Evolutionary conservation across 106 monocot species (phyloP).

Genomic region (Chionographis japonica): DNA sequence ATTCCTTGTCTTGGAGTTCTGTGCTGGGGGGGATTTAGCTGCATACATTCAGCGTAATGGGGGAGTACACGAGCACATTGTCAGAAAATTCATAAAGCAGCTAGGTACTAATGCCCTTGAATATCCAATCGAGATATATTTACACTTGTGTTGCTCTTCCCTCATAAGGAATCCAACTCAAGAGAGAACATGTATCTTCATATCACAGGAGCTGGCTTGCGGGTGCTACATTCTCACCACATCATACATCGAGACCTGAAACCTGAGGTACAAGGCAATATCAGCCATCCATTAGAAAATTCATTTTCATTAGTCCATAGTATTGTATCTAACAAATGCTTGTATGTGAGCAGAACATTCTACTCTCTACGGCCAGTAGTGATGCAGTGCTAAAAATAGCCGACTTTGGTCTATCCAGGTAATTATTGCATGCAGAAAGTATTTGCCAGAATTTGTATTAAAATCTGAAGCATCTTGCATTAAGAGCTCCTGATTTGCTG

Average conservation of each 20-base stretch:
- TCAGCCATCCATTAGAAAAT: not conserved
- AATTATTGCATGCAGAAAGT: not conserved
- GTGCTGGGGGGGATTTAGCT: constrained; percentile 50
- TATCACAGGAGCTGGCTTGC: constrained; percentile 48
- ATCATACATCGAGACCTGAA: constrained; percentile 63
- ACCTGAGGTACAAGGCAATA: constrained; percentile 33
- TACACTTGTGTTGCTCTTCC: not conserved
- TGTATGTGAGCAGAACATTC: constrained; percentile 34
- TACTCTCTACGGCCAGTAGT: constrained; percentile 35
- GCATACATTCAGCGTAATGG: constrained; percentile 29
- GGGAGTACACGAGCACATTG: constrained; percentile 32
- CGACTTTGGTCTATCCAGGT: constrained; percentile 71
- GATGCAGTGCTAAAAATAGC: constrained; percentile 55
- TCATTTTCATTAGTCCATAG: not conserved
- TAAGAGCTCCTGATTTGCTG: no score
- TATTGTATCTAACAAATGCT: not conserved
- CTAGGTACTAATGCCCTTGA: constrained; percentile 21
- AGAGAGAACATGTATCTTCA: not conserved
- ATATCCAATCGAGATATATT: no score
- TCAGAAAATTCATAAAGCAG: constrained; percentile 47
- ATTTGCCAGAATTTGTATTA: not conserved
- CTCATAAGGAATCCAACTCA: not conserved
- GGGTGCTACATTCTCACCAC: constrained; percentile 34
- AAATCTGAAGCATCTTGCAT: no score
- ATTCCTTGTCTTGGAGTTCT: constrained; percentile 53